phyloP scores from a whole-genome alignment of 2,329 filamentous ascomycete genomes.

The Fusarium ramigenum region DNA sequence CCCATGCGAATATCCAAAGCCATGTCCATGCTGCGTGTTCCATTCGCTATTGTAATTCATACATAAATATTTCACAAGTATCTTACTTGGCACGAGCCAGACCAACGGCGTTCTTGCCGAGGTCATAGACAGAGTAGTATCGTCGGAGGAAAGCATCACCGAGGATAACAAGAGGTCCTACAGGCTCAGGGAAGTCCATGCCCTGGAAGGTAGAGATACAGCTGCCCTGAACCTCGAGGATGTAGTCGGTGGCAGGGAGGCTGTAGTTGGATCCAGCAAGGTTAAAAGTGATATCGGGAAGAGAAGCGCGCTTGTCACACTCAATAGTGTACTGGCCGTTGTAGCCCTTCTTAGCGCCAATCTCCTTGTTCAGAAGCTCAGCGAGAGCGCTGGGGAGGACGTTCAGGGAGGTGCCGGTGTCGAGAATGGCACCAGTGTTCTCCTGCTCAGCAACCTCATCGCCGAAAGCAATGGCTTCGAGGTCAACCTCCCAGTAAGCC shows the following conservation, averaged over 20 bases:
- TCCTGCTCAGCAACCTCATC: constrained; percentile 88
- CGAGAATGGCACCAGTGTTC: constrained; percentile 93
- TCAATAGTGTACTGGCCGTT: constrained; percentile 97
- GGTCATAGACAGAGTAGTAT: constrained; percentile 97
- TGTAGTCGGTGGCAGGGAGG: constrained; percentile 90
- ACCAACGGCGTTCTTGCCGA: constrained; percentile 88
- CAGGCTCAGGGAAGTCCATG: constrained; percentile 89
- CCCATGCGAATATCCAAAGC: constrained; percentile 29
- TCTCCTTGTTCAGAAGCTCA: constrained; percentile 96
- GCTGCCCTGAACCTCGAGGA: constrained; percentile 91
- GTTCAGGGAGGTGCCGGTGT: constrained; percentile 98
- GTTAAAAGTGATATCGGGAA: constrained; percentile 92
- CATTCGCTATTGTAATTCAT: constrained; percentile 35
- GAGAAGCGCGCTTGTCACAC: constrained; percentile 80
- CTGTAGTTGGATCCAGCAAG: constrained; percentile 93
- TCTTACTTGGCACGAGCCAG: constrained; percentile 81
- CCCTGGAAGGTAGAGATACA: constrained; percentile 99
- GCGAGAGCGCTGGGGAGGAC: constrained; percentile 90
- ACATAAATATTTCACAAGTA: constrained; percentile 9
- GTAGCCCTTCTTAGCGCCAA: constrained; percentile 97
- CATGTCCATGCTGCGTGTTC: constrained; percentile 28
- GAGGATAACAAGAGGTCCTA: constrained; percentile 92
- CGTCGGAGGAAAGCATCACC: constrained; percentile 86
- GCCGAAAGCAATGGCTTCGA: constrained; percentile 91
- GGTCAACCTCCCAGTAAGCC: constrained; percentile 99